These are phyloP conservation scores for Chloris gayana DNA, from an alignment of 176 grass and related monocot species.

Conservation along the genomic window DNA sequence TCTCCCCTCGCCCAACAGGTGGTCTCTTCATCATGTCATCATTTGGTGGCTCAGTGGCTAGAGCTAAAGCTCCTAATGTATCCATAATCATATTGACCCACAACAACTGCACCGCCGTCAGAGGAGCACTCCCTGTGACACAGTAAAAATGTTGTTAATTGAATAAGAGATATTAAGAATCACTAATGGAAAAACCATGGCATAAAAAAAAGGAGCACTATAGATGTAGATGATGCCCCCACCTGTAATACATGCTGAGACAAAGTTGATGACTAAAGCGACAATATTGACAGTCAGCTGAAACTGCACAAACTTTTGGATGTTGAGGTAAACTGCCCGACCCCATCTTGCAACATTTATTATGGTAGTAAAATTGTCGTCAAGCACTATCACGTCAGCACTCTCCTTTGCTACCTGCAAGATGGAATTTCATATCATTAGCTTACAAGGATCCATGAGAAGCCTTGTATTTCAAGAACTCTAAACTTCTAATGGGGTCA, in stretches of 20 bases:
- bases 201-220: not conserved
- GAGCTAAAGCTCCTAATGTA: constrained; percentile 88
- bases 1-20: constrained; percentile 63
- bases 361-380: constrained; percentile 92
- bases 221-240: not conserved
- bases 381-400: constrained; percentile 83
- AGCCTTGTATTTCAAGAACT: not conserved
- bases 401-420: constrained; percentile 88
- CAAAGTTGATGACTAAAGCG: constrained; percentile 81
- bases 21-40: constrained; percentile 91
- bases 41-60: constrained; percentile 88
- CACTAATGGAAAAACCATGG: not conserved
- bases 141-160: constrained; percentile 12
- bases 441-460: not conserved
- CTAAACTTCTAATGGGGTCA: constrained; percentile 1
- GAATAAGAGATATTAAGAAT: not conserved
- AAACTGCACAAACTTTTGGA: constrained; percentile 95
- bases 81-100: constrained; percentile 99
- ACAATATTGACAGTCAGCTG: constrained; percentile 94
- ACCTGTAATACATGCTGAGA: constrained; percentile 84
- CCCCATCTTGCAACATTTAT: constrained; percentile 80
- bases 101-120: constrained; percentile 91
- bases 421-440: not conserved
- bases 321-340: constrained; percentile 89
- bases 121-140: constrained; percentile 72